Conservation (phyloP, 768 basidiomycete genomes). For the Phaeolepiota aurea region DNA sequence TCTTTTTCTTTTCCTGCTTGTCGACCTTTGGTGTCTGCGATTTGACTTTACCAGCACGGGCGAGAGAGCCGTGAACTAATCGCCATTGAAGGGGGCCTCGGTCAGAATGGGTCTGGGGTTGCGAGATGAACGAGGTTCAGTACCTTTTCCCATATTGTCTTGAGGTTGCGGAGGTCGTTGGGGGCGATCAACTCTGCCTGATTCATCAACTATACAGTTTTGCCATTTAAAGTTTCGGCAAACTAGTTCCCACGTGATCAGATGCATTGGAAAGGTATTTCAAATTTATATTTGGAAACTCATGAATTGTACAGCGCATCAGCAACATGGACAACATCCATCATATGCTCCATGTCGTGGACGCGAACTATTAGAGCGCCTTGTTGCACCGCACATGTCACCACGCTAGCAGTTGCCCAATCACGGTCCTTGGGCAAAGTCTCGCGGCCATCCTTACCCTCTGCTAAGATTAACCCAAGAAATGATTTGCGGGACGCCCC, state of each 20-base stretch:
- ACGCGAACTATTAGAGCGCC: slow-evolving; percentile 69
- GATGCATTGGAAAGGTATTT: not conserved
- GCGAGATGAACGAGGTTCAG: slow-evolving; percentile 6
- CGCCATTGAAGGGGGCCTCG: slow-evolving; percentile 1
- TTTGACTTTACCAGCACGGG: slow-evolving; percentile 99
- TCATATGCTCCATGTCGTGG: slow-evolving; percentile 69
- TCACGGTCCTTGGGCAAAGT: slow-evolving; percentile 59
- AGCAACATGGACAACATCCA: slow-evolving; percentile 63
- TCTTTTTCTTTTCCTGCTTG: slow-evolving; percentile 99
- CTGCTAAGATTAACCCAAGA: slow-evolving; percentile 56
- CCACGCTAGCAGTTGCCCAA: slow-evolving; percentile 75
- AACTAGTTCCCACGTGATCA: not conserved
- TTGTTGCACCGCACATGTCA: slow-evolving; percentile 69
- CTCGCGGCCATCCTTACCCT: slow-evolving; percentile 39
- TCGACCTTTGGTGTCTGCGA: slow-evolving; percentile 98
- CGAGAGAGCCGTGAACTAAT: slow-evolving; percentile 97
- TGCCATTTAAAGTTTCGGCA: slow-evolving; percentile 25
- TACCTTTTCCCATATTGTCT: slow-evolving; percentile 75
- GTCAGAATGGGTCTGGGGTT: slow-evolving; percentile 5
- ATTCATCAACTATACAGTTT: slow-evolving; percentile 34
- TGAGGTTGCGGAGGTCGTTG: slow-evolving; percentile 37
- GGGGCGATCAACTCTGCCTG: slow-evolving; percentile 18
- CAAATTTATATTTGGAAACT: not conserved
- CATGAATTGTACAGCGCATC: slow-evolving; percentile 44
- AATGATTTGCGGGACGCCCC: slow-evolving; percentile 84